Evolutionary conservation across 495 filamentous ascomycete genomes (phyloP).

Genomic region (Penicillium angulare): DNA sequence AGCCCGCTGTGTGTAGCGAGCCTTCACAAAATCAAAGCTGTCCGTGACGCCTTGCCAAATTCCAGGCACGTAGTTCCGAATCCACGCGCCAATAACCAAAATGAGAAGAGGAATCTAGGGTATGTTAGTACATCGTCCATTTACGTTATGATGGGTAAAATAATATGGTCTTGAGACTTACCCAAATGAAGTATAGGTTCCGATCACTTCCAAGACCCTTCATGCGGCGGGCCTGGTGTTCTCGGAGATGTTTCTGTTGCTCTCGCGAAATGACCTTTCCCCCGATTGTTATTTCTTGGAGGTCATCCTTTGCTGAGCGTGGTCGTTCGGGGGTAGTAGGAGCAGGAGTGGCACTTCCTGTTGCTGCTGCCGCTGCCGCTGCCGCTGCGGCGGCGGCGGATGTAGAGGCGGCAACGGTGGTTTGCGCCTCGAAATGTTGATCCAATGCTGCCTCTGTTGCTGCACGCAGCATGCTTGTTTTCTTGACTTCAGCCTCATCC

Average conservation of each 20-base stretch:
- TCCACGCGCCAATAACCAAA: conserved; percentile 63
- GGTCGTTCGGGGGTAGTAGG: conserved; percentile 41
- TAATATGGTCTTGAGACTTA: conserved; percentile 8
- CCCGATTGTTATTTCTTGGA: conserved; percentile 46
- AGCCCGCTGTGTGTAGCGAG: conserved; percentile 43
- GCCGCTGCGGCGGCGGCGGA: conserved; percentile 11
- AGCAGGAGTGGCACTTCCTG: no score
- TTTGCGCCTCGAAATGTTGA: conserved; percentile 60
- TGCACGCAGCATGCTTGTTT: conserved; percentile 57
- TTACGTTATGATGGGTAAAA: no score
- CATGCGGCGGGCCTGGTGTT: conserved; percentile 70
- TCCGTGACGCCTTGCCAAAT: conserved; percentile 48
- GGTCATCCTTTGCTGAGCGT: conserved; percentile 32
- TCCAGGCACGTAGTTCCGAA: conserved; percentile 57
- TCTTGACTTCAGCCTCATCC: conserved; percentile 57
- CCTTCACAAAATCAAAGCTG: conserved; percentile 44
- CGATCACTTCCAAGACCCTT: conserved; percentile 72
- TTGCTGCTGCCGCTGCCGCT: neutral
- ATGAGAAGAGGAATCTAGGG: conserved; percentile 50
- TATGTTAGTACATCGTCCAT: conserved; percentile 12
- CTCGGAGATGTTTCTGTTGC: conserved; percentile 69
- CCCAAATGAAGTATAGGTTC: conserved; percentile 36
- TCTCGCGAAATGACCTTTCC: conserved; percentile 58
- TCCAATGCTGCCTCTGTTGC: conserved; percentile 65
- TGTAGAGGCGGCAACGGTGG: conserved; percentile 28